Conservation (phyloP, 2,329 filamentous ascomycete species). For the Fragosphaeria purpurea region DNA sequence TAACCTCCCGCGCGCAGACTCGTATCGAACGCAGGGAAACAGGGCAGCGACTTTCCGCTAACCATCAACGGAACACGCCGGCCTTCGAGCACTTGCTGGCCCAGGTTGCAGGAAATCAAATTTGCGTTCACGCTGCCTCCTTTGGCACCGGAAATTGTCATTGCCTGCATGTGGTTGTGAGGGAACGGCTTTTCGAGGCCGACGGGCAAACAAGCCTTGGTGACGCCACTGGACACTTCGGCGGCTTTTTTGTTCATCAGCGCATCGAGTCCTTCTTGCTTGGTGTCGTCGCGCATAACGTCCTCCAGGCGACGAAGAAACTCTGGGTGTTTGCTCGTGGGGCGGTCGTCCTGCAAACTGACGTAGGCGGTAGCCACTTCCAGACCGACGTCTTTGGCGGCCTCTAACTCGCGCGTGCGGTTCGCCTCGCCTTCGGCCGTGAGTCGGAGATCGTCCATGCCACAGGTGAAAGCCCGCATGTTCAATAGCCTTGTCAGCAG, state of each 20-base stretch:
- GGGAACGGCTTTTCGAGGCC: slow-evolving; percentile 89
- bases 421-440: slow-evolving; percentile 67
- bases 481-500: slow-evolving; percentile 82
- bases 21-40: slow-evolving; percentile 87
- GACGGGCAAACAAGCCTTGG: slow-evolving; percentile 65
- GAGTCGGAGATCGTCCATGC: slow-evolving; percentile 88
- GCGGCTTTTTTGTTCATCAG: slow-evolving; percentile 66
- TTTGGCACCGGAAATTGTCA: slow-evolving; percentile 96
- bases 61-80: slow-evolving; percentile 94
- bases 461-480: slow-evolving; percentile 92
- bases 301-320: slow-evolving; percentile 74
- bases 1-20: slow-evolving; percentile 85
- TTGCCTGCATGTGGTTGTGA: slow-evolving; percentile 96
- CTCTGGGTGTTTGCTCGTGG: slow-evolving; percentile 56
- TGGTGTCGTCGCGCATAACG: slow-evolving; percentile 80
- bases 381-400: slow-evolving; percentile 60
- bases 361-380: slow-evolving; percentile 82
- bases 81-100: slow-evolving; percentile 92
- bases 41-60: slow-evolving; percentile 90
- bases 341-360: slow-evolving; percentile 58
- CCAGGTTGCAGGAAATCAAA: slow-evolving; percentile 93
- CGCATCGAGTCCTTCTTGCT: slow-evolving; percentile 83
- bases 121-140: slow-evolving; percentile 90
- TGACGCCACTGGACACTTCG: slow-evolving; percentile 68
- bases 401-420: slow-evolving; percentile 57